phyloP scores from a whole-genome alignment of 2,329 filamentous ascomycete species.

The Botrytis medusae region DNA sequence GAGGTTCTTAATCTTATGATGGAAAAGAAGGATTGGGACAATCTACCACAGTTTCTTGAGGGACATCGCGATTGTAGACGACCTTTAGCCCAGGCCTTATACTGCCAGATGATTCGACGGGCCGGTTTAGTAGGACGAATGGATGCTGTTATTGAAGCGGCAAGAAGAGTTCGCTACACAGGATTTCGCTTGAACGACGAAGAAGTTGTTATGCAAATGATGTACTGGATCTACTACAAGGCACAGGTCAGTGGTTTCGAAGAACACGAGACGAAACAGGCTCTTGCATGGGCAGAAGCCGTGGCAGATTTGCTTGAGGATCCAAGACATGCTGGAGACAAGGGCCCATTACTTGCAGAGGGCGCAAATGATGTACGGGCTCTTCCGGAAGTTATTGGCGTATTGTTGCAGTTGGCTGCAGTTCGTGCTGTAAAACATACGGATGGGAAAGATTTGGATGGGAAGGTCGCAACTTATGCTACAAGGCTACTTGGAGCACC shows the following conservation, averaged over 20 bases:
- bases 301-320: conserved; percentile 37
- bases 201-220: conserved; percentile 26
- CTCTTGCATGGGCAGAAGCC: conserved; percentile 37
- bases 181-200: conserved; percentile 32
- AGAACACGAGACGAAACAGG: conserved; percentile 32
- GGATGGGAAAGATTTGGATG: conserved; percentile 43
- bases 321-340: conserved; percentile 29
- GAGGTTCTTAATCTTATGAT: conserved; percentile 36
- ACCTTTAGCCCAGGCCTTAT: background rate
- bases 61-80: conserved; percentile 32
- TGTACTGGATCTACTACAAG: conserved; percentile 31
- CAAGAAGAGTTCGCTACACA: conserved; percentile 34
- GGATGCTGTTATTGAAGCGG: conserved; percentile 38
- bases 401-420: conserved; percentile 47
- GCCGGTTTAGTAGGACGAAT: conserved; percentile 28
- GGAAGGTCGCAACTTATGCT: conserved; percentile 44
- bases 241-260: conserved; percentile 32
- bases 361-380: conserved; percentile 41
- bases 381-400: conserved; percentile 44
- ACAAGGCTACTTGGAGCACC: conserved; percentile 31
- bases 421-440: conserved; percentile 43
- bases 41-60: conserved; percentile 37
- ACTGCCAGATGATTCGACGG: conserved; percentile 26
- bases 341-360: background rate
- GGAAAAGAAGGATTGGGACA: conserved; percentile 39